Conservation (phyloP, 305 asterid genomes). For the Fraxinus dipetala region DNA sequence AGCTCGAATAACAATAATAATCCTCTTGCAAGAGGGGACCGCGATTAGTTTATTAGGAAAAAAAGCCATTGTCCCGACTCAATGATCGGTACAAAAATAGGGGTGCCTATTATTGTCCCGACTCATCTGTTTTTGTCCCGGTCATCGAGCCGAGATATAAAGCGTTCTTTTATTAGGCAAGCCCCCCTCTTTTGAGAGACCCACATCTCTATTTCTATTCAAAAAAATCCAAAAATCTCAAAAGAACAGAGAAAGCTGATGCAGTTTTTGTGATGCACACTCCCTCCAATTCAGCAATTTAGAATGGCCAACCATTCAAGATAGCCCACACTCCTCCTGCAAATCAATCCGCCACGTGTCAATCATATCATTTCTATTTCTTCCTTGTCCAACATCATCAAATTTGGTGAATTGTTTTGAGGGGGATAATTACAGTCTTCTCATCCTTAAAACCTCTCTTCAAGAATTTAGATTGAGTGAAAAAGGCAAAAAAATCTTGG, state of each 20-base stretch:
- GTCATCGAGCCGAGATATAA: too few relatives aligned
- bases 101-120: too few relatives aligned
- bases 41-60: too few relatives aligned
- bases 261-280: neutral
- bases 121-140: too few relatives aligned
- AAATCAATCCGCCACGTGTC: slow-evolving; percentile 53
- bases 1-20: too few relatives aligned
- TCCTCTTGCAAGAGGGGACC: neutral
- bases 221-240: neutral
- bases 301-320: slow-evolving; percentile 63
- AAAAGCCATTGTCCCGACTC: too few relatives aligned
- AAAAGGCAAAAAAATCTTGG: neutral
- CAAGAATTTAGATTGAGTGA: neutral
- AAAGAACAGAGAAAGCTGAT: neutral
- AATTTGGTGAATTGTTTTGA: neutral
- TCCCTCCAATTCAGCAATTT: neutral
- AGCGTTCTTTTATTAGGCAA: neutral
- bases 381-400: neutral
- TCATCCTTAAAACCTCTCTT: neutral
- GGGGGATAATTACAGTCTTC: neutral
- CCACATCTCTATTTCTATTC: neutral
- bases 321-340: slow-evolving; percentile 34
- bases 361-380: slow-evolving; percentile 12
- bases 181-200: neutral
- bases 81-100: too few relatives aligned